Conservation (phyloP, 202 grass and related monocot species). For the Schoenoplectus tabernaemontani region DNA sequence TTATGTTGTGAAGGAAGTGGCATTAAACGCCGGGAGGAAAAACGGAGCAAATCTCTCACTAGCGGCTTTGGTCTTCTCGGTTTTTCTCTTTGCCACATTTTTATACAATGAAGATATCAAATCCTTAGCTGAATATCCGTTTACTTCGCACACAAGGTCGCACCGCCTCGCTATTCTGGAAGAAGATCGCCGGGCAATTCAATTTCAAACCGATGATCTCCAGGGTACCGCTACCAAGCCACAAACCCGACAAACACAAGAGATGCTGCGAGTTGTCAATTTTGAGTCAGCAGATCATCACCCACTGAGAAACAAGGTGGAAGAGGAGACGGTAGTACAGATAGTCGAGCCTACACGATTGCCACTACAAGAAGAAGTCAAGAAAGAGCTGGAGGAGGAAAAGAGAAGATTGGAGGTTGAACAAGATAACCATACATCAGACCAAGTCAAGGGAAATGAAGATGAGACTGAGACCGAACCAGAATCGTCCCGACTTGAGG, state of each 20-base stretch:
- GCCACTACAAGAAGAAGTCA: slow-evolving; percentile 14
- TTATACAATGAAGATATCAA: slow-evolving; percentile 97
- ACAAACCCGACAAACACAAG: not conserved
- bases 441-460: slow-evolving; percentile 10
- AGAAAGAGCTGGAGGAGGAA: not conserved
- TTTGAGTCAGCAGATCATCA: not conserved
- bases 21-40: slow-evolving; percentile 56
- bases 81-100: slow-evolving; percentile 80
- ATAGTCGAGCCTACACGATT: slow-evolving; percentile 28
- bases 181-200: slow-evolving; percentile 43
- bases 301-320: slow-evolving; percentile 11
- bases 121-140: slow-evolving; percentile 84
- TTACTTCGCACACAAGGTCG: slow-evolving; percentile 40
- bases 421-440: not conserved
- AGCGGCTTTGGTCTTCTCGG: slow-evolving; percentile 46
- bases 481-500: not conserved
- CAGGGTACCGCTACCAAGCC: not conserved
- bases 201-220: slow-evolving; percentile 25
- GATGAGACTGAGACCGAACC: not conserved
- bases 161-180: slow-evolving; percentile 56
- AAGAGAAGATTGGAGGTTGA: slow-evolving; percentile 14
- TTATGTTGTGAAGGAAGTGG: slow-evolving; percentile 68
- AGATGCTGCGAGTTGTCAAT: not conserved
- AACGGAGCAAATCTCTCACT: slow-evolving; percentile 64
- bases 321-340: slow-evolving; percentile 44